These are phyloP conservation scores for Penicillium manginii DNA, from an alignment of 495 filamentous ascomycete genomes.

Conservation along the genomic window DNA sequence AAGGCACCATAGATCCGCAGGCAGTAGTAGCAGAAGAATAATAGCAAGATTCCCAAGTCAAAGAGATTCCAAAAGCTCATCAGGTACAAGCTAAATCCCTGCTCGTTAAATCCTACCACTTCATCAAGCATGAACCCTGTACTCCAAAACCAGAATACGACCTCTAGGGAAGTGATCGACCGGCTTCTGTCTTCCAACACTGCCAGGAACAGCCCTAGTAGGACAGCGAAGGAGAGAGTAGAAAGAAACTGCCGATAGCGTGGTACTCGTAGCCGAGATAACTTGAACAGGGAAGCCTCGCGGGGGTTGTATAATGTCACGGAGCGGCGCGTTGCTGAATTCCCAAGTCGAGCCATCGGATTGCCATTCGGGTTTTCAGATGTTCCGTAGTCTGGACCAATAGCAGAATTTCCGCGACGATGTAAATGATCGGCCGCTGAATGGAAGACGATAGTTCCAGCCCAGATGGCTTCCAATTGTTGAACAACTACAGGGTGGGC, in stretches of 20 bases:
- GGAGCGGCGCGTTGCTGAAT: conserved; percentile 61
- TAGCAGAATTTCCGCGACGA: conserved; percentile 44
- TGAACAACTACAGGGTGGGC: conserved; percentile 88
- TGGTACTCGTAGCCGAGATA: conserved; percentile 85
- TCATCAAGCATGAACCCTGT: conserved; percentile 97
- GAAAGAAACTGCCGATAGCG: conserved; percentile 88
- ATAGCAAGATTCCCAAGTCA: conserved; percentile 83
- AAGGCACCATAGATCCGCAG: conserved; percentile 86
- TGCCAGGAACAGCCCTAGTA: conserved; percentile 81
- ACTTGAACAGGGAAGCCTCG: conserved; percentile 86
- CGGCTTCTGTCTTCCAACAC: conserved; percentile 71
- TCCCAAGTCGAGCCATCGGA: conserved; percentile 22
- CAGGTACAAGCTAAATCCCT: conserved; percentile 91
- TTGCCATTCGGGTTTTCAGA: conserved; percentile 15
- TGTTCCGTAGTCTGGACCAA: conserved; percentile 34
- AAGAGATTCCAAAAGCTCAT: conserved; percentile 98
- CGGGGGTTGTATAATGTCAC: conserved; percentile 89
- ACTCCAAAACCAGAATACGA: conserved; percentile 96
- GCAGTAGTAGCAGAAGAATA: conserved; percentile 85
- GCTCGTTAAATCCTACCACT: conserved; percentile 88
- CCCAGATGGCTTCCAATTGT: conserved; percentile 95
- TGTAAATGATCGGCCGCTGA: conserved; percentile 82
- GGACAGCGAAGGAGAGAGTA: conserved; percentile 77
- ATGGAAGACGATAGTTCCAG: conserved; percentile 89
- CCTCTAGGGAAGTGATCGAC: conserved; percentile 76